Evolutionary conservation across 1,284 basidiomycete species (phyloP), one percentile per base, ranked within the genome.

Genomic region (Heterobasidion irregulare): DNA sequence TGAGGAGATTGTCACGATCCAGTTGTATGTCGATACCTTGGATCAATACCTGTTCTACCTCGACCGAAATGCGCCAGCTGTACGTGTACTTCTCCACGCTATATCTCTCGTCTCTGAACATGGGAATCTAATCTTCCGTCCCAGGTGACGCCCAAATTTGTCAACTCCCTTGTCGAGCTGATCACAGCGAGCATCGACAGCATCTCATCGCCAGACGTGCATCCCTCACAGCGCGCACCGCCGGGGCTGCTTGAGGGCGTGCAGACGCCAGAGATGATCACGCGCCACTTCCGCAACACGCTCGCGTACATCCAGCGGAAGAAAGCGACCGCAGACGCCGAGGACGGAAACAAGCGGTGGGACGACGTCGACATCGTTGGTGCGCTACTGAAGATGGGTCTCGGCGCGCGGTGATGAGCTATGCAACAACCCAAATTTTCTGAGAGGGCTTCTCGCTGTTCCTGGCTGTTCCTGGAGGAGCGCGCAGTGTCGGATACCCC

Each of bases 1-100:
- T 56, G 94, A 97, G 70, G 93, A 96, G 65, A 89, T 98, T 60
- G 91, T 96, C 44, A 95, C 88, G 1, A 87, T 95, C 2, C 94
- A 97, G 68, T 77, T 98, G 3, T 97, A 96, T 68, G 92, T 91
- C 63, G 92, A 97, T 68, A 91, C 94, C 6, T 82, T 98, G 45
- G 94, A 98, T 68, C 87, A 86, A 62, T 97, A 97, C 68, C 72
- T 97, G 52, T 97, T 93, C 71, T 97, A 96, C 71, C 86, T 96
- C 59, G 94, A 98, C 65, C 89, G 86, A 56, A 90, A 89, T 47
- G 91, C 92, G 18, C 84, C 92, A 57, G 92, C 92, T 18, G 94
- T 96, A 66, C 67, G 84, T 75, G 26, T 5, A 26, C 2, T 15
- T 12, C 47, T 33, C 13, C 47, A 9, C 34, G 54, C 8, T 49